A percentile compares a stretch with the other conserved stretches of the same genome.
Evolutionary conservation across 139 green algal genomes (phyloP).

Genomic region (Chlorella sp.): DNA sequence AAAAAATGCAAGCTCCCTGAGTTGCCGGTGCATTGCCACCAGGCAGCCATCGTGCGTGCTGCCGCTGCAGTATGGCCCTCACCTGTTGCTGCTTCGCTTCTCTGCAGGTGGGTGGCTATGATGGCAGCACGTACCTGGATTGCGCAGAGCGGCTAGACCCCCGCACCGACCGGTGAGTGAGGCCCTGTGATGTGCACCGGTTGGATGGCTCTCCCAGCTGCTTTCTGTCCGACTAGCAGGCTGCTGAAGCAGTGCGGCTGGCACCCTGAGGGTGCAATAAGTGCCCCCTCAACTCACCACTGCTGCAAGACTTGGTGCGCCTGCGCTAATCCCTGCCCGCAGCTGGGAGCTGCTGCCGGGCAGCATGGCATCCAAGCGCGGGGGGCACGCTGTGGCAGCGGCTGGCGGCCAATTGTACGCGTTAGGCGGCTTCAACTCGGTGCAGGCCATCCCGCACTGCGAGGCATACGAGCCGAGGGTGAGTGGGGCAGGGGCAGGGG

Average conservation of each 20-base stretch:
- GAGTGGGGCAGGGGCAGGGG: no score
- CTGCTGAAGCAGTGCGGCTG: background rate
- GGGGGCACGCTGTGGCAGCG: conserved; percentile 36
- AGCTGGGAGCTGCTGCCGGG: conserved; percentile 31
- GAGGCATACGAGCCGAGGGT: conserved; percentile 38
- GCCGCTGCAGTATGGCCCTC: no score
- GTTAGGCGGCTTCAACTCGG: conserved; percentile 43
- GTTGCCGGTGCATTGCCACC: no score
- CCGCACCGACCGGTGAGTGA: conserved; percentile 32
- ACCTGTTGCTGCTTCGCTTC: no score
- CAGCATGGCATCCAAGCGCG: conserved; percentile 31
- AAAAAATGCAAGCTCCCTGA: no score
- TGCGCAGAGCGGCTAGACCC: conserved; percentile 42
- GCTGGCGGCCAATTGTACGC: conserved; percentile 33
- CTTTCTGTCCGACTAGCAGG: background rate
- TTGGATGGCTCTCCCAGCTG: no score
- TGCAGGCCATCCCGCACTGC: conserved; percentile 36
- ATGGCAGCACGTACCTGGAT: conserved; percentile 40
- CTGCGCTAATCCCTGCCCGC: background rate
- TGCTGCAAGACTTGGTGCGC: no score
- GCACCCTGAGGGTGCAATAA: no score
- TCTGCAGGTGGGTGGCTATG: conserved; percentile 36
- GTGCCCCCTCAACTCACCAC: no score
- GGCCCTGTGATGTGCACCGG: background rate
- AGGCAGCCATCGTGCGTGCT: no score